Evolutionary conservation across 495 filamentous ascomycete genomes (phyloP).

Genomic region (Penicillium cosmopolitanum): DNA sequence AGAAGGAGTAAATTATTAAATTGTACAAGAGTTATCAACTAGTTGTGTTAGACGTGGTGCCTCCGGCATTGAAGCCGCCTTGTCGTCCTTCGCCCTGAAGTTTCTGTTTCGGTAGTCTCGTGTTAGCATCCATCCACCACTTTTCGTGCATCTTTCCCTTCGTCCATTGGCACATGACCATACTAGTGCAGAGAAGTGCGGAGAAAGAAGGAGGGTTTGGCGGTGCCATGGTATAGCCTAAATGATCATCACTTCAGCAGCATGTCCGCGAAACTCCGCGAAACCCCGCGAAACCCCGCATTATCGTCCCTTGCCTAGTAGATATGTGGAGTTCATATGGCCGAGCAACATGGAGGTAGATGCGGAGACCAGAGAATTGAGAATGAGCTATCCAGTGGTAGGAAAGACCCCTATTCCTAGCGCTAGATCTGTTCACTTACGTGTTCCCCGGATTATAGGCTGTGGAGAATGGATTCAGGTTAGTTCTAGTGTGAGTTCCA

Average conservation of each 20-base stretch:
- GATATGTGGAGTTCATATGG: not conserved
- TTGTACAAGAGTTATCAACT: not conserved
- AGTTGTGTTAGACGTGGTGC: not conserved
- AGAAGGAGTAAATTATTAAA: not conserved
- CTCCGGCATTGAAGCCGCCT: not conserved
- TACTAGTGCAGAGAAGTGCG: not conserved
- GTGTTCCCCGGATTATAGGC: not conserved
- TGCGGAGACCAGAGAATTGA: not conserved
- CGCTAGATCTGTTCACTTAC: not conserved
- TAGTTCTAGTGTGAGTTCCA: not conserved
- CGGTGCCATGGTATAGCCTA: not conserved
- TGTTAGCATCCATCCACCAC: not conserved
- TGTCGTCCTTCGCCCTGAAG: not conserved
- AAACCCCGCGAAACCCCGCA: conserved; percentile 3
- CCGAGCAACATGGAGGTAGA: not conserved
- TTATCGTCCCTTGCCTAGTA: not conserved
- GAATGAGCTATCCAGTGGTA: not conserved
- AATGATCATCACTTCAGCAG: not conserved
- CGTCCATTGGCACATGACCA: not conserved
- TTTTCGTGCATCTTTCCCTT: not conserved
- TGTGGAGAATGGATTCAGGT: not conserved
- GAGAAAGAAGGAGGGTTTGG: not conserved
- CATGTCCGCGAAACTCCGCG: not conserved
- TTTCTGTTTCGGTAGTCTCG: not conserved
- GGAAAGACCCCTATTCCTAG: not conserved